Base-by-base conservation (phyloP, 176 grass and related monocot genomes). In the Triticum aestivum region DNA sequence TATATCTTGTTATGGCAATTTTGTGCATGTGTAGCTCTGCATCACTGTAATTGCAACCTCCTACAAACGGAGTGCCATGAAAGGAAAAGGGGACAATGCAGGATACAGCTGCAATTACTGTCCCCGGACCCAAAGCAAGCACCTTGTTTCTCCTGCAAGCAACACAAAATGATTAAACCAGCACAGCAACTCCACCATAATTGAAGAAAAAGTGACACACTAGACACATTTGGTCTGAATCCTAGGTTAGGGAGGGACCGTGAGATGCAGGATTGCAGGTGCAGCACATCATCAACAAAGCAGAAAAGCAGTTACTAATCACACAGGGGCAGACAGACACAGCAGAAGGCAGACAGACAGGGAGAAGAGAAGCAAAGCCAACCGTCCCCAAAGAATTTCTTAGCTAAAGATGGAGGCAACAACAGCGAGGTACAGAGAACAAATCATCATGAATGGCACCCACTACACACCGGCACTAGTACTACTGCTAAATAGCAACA, bases 121-220 rank as follows among this genome's bases (percentile, higher is more conserved):
- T 26, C 15, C 51, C 38, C 49, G 27, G n/a, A 51, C 49, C 49
- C 49, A 82, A 52, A 15, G 7, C 68, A 73, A 27, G 69, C 45
- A 87, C 64, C 26, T 68, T 84, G 81, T 75, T 90, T 84, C 62
- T 49, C 89, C 80, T 91, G 85, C 76, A 87, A 91, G 89, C 61
- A 38, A 91, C 76, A 76, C 45, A 78, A 75, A 84, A 75, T 85
- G 73, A 42, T 17, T 17, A 85, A 72, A 30, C 26, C 85, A 67
- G 47, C 63, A 68, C 68, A 74, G 61, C 51, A 68, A 61, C 14
- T 11, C 33, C 21, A 65, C 14, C 21, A 38, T 42, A 45, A 75
- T 41, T 44, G 39, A 45, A 79, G 18, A 23, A 51, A 51, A 75
- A 3, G 27, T 20, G 6, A 18, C 9, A 81, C 8, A 81, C 8